Conservation (phyloP, 768 basidiomycete genomes). For the Lanmaoa pseudosensibilis region DNA sequence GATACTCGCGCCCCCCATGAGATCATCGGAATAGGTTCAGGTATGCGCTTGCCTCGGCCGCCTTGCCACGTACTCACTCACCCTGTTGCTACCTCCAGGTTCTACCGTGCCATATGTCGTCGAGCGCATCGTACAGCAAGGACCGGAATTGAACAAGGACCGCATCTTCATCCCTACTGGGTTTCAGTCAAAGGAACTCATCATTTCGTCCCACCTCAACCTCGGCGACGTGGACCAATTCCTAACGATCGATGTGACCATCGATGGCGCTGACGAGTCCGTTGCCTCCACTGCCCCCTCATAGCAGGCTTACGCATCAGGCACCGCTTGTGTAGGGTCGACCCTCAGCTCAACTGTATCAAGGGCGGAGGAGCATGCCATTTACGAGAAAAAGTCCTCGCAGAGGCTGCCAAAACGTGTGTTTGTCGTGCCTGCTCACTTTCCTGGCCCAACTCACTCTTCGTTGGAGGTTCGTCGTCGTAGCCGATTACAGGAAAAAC, state of each 20-base stretch:
- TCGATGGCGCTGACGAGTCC: constrained; percentile 97
- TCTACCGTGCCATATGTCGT: constrained; percentile 97
- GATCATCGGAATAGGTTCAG: constrained; percentile 89
- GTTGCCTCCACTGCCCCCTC: constrained; percentile 27
- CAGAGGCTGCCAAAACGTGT: constrained; percentile 89
- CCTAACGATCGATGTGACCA: constrained; percentile 89
- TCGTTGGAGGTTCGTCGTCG: constrained; percentile 69
- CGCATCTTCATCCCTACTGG: constrained; percentile 92
- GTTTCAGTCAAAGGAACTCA: constrained; percentile 96
- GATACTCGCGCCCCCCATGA: constrained; percentile 27
- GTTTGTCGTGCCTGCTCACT: background rate
- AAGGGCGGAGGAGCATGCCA: constrained; percentile 98
- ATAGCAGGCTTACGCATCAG: background rate
- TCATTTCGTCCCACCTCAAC: constrained; percentile 71
- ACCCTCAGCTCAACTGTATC: constrained; percentile 84
- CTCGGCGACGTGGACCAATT: constrained; percentile 91
- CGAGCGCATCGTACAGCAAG: constrained; percentile 88
- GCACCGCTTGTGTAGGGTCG: constrained; percentile 57
- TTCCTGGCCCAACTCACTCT: constrained; percentile 43
- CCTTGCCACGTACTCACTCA: constrained; percentile 1
- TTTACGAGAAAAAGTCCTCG: constrained; percentile 93
- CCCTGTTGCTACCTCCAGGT: constrained; percentile 43
- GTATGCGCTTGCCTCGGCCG: constrained; percentile 35
- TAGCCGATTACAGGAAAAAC: constrained; percentile 97
- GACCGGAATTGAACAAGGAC: constrained; percentile 66